Percentiles rank a stretch among this genome's conserved stretches.
Conservation (phyloP, 345 rosid genomes). For the Melaleuca quinquenervia region DNA sequence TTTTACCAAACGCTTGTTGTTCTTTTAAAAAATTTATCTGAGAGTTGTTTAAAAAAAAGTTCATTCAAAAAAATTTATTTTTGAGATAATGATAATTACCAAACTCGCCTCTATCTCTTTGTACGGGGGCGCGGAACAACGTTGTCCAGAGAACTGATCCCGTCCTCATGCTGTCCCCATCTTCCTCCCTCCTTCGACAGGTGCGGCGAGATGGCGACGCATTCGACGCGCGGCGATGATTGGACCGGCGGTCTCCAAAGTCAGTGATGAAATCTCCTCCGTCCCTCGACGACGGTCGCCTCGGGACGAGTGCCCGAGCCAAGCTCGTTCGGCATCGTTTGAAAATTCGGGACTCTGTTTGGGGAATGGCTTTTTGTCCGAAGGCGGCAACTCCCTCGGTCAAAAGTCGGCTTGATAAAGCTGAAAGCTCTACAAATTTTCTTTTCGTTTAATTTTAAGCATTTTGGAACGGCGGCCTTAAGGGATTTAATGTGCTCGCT, state of each 20-base stretch:
- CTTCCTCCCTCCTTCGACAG: neutral
- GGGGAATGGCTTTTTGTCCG: neutral
- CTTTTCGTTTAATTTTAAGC: too few species aligned
- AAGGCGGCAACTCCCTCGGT: too few species aligned
- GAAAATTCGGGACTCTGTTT: neutral
- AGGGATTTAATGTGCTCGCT: neutral
- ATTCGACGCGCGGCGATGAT: neutral
- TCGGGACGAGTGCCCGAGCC: neutral
- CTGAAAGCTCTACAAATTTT: too few species aligned
- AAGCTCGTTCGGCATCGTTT: neutral
- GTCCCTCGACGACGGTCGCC: neutral
- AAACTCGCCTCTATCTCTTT: too few species aligned
- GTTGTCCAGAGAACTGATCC: neutral
- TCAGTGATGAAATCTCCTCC: neutral
- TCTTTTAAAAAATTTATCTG: too few species aligned
- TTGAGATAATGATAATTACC: too few species aligned
- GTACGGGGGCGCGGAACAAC: neutral
- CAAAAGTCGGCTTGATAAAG: neutral
- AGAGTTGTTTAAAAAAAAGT: too few species aligned
- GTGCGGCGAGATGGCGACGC: neutral
- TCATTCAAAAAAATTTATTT: too few species aligned
- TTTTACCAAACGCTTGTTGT: too few species aligned
- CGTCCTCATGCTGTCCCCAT: too few species aligned
- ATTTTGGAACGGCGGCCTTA: neutral
- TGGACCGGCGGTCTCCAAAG: neutral